phyloP scores from a whole-genome alignment of 1,284 basidiomycete genomes.

The Moesziomyces parantarcticus region DNA sequence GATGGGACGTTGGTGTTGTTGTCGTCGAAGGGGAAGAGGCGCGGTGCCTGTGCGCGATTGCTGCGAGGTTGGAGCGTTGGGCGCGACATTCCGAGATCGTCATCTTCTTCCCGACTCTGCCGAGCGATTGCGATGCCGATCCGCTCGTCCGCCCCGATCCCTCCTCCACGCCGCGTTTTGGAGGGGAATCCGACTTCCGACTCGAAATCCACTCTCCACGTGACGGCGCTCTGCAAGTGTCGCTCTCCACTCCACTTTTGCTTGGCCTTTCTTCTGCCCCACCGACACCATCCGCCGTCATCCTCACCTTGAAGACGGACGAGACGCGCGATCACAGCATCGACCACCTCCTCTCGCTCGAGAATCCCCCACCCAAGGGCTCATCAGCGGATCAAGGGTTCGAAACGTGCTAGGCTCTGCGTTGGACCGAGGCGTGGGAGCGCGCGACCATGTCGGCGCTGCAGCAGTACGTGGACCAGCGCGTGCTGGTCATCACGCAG shows the following conservation, averaged over 20 bases:
- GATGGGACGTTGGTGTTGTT: not conserved
- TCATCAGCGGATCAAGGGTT: no score
- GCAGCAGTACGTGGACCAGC: slow-evolving; percentile 67
- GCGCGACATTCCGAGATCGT: no score
- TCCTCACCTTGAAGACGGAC: no score
- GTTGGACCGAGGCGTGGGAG: no score
- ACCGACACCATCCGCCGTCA: no score
- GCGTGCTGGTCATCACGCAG: slow-evolving; percentile 87
- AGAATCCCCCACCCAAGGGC: no score
- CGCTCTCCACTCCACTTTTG: slow-evolving; percentile 14
- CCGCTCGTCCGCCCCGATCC: not conserved
- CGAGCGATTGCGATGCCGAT: slow-evolving; percentile 3
- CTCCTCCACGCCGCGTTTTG: not conserved
- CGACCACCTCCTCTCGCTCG: no score
- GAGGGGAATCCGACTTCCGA: not conserved
- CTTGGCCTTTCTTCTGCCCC: not conserved
- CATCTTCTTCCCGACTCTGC: slow-evolving; percentile 11
- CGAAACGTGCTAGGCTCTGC: no score
- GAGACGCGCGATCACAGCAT: no score
- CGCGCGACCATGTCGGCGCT: slow-evolving; percentile 25
- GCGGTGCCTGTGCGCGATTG: not conserved
- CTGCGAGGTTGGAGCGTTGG: no score
- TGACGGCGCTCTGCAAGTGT: not conserved
- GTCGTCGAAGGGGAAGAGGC: not conserved
- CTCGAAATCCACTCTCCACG: not conserved